Conservation (phyloP, 306 rosid genomes). For the Gynostemma pentaphyllum region DNA sequence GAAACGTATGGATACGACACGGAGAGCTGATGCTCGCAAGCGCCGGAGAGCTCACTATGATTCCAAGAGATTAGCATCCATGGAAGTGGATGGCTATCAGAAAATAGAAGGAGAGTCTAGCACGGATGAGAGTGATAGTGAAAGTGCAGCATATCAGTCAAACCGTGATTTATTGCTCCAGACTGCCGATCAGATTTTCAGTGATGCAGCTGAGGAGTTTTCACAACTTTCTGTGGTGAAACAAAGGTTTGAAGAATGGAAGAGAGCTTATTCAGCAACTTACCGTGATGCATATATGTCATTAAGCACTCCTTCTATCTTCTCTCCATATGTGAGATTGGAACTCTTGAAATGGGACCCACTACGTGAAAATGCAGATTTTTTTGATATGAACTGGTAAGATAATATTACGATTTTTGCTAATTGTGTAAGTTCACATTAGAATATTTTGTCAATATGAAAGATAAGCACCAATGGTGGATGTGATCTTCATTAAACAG, state of each 20-base stretch:
- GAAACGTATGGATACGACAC: slow-evolving; percentile 72
- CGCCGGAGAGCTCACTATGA: slow-evolving; percentile 34
- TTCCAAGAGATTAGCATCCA: slow-evolving; percentile 33
- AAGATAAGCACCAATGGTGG: neutral
- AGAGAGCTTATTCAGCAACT: slow-evolving; percentile 48
- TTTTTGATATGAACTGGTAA: slow-evolving; percentile 85
- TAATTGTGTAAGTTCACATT: neutral
- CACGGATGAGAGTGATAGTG: slow-evolving; percentile 94
- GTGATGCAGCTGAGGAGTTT: slow-evolving; percentile 88
- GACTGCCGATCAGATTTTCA: slow-evolving; percentile 72
- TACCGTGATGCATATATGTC: slow-evolving; percentile 88
- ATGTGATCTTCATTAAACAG: neutral
- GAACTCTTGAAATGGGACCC: slow-evolving; percentile 98
- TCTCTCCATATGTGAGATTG: slow-evolving; percentile 88
- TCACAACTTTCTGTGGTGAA: slow-evolving; percentile 67
- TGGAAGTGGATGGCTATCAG: slow-evolving; percentile 51
- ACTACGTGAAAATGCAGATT: slow-evolving; percentile 65
- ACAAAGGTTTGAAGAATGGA: slow-evolving; percentile 85
- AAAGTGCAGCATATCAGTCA: slow-evolving; percentile 54
- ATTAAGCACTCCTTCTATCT: slow-evolving; percentile 67
- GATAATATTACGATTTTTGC: slow-evolving; percentile 13
- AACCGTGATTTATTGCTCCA: slow-evolving; percentile 54
- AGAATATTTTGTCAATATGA: neutral
- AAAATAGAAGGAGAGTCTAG: slow-evolving; percentile 89
- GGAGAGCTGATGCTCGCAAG: slow-evolving; percentile 47